A percentile compares a stretch with the other conserved stretches of the same genome.
These are phyloP conservation scores for Discostella stelligeroides DNA, from an alignment of 108 stramenopile species.

Conservation along the genomic window DNA sequence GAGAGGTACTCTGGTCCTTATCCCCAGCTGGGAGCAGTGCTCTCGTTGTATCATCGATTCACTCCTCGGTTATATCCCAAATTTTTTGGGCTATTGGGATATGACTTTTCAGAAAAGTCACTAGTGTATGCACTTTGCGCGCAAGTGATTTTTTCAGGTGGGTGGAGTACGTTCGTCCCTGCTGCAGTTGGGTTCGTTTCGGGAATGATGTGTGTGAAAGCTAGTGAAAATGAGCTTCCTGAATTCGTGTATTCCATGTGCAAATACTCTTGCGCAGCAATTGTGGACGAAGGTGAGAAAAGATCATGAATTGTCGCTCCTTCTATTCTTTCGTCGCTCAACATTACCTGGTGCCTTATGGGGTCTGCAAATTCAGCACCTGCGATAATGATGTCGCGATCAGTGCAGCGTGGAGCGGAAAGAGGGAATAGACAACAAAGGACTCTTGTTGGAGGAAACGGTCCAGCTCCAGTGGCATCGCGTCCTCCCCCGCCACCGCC, in stretches of 20 bases:
- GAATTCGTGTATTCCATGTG: slow-evolving; percentile 26
- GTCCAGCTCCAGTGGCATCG: slow-evolving; percentile 23
- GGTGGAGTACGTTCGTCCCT: slow-evolving; percentile 37
- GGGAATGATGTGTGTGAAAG: slow-evolving; percentile 29
- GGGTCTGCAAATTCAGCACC: slow-evolving; percentile 10
- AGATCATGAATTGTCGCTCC: not conserved
- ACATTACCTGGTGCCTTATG: too few relatives aligned
- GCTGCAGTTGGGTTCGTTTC: slow-evolving; percentile 39
- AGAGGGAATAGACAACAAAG: slow-evolving; percentile 12
- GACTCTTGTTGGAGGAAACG: slow-evolving; percentile 8
- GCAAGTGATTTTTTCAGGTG: slow-evolving; percentile 46
- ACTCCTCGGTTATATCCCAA: slow-evolving; percentile 74
- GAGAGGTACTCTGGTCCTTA: slow-evolving; percentile 55
- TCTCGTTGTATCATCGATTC: slow-evolving; percentile 60
- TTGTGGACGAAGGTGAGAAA: slow-evolving; percentile 35
- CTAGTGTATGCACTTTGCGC: slow-evolving; percentile 55
- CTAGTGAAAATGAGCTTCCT: slow-evolving; percentile 35
- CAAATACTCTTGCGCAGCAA: slow-evolving; percentile 14
- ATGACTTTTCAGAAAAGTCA: slow-evolving; percentile 73
- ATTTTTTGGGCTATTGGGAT: slow-evolving; percentile 64
- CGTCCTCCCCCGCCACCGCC: slow-evolving; percentile 58
- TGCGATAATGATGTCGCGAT: slow-evolving; percentile 42
- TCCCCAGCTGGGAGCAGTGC: slow-evolving; percentile 60
- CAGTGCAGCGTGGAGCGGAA: slow-evolving; percentile 35
- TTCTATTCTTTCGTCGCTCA: too few relatives aligned